Conservation (phyloP, 257 asterid species). For the Gentiana straminea region DNA sequence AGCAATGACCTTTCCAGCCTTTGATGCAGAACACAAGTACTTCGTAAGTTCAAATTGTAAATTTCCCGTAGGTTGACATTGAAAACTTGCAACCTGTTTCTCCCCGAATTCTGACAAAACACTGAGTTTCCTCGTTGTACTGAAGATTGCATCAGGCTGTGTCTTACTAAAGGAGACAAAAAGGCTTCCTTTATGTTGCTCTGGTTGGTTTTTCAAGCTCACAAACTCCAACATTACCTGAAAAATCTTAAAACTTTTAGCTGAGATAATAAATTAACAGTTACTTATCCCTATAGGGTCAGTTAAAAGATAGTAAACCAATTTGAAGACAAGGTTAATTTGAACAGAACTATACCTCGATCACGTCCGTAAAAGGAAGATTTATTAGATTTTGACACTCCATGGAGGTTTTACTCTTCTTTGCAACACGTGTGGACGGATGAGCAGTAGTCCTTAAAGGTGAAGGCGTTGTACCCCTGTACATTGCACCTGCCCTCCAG, state of each 20-base stretch:
- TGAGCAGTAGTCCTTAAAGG: constrained; percentile 56
- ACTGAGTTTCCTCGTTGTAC: constrained; percentile 58
- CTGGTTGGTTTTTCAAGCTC: constrained; percentile 57
- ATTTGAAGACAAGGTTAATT: background rate
- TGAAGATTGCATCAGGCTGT: constrained; percentile 75
- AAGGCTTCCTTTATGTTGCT: constrained; percentile 50
- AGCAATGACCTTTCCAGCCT: constrained; percentile 46
- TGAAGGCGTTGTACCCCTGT: constrained; percentile 63
- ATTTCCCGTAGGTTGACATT: constrained; percentile 69
- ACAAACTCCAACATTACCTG: constrained; percentile 96
- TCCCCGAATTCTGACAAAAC: constrained; percentile 66
- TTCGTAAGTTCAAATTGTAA: constrained; percentile 56
- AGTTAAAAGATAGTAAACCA: background rate
- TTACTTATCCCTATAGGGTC: too few species aligned
- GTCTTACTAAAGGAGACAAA: constrained; percentile 60
- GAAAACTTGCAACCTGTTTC: constrained; percentile 83
- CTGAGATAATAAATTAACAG: constrained; percentile 3
- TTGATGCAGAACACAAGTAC: constrained; percentile 26
- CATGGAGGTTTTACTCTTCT: constrained; percentile 25
- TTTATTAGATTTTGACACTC: constrained; percentile 26
- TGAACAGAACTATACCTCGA: constrained; percentile 55
- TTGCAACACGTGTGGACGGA: constrained; percentile 14
- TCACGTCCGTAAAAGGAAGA: constrained; percentile 29
- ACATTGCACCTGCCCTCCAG: constrained; percentile 98
- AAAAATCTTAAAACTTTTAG: background rate